Conservation (phyloP, 768 basidiomycete genomes). For the Termitomyces sp. region DNA sequence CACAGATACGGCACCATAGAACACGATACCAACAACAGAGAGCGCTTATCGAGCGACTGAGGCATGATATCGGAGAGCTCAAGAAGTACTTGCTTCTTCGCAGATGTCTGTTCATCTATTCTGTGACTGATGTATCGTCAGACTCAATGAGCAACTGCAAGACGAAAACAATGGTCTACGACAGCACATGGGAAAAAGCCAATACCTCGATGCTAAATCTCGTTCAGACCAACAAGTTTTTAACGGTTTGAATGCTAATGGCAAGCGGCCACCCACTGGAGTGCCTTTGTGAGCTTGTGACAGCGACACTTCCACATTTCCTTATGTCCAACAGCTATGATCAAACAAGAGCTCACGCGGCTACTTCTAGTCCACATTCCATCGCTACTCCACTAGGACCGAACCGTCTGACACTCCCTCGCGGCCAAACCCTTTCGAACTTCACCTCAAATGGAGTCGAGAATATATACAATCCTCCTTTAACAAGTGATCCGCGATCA, state of each 20-base stretch:
- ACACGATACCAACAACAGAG: conserved; percentile 53
- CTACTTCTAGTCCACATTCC: conserved; percentile 58
- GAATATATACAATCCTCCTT: conserved; percentile 9
- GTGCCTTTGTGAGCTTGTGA: conserved; percentile 33
- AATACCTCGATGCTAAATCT: conserved; percentile 18
- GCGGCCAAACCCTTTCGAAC: conserved; percentile 48
- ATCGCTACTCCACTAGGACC: conserved; percentile 52
- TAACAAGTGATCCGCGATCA: conserved; percentile 22
- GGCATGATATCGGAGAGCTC: conserved; percentile 45
- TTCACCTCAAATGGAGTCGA: conserved; percentile 25
- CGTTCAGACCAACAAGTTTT: conserved; percentile 26
- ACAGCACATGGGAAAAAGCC: conserved; percentile 22
- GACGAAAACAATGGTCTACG: conserved; percentile 47
- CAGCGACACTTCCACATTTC: not conserved
- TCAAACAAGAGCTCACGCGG: conserved; percentile 23
- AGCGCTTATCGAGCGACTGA: conserved; percentile 45
- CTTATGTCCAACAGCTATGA: conserved; percentile 16
- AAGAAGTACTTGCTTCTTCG: conserved; percentile 41
- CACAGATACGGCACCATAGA: conserved; percentile 62
- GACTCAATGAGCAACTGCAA: conserved; percentile 44
- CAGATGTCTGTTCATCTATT: conserved; percentile 3
- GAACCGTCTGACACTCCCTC: conserved; percentile 62
- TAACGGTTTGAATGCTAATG: conserved; percentile 42
- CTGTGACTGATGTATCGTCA: conserved; percentile 19
- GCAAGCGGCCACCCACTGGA: conserved; percentile 58